phyloP scores from a whole-genome alignment of 345 rosid species.

The Moringa oleifera region DNA sequence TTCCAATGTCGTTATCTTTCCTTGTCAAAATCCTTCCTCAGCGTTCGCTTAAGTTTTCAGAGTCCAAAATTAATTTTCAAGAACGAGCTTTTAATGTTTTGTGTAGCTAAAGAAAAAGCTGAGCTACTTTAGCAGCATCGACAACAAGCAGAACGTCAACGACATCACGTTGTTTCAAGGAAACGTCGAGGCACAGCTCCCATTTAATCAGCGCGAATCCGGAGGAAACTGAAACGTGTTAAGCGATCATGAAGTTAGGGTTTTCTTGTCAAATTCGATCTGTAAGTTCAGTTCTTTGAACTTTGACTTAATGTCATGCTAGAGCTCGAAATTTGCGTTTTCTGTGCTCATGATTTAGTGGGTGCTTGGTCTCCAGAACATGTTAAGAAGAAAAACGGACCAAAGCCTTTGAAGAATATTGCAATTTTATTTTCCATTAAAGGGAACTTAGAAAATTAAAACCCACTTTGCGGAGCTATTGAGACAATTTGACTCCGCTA shows the following conservation, averaged over 20 bases:
- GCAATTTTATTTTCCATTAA: neutral
- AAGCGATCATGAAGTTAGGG: constrained; percentile 33
- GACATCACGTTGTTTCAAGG: no score
- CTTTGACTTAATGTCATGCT: neutral
- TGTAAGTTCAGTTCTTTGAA: constrained; percentile 26
- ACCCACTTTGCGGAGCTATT: no score
- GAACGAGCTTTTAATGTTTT: no score
- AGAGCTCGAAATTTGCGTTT: neutral
- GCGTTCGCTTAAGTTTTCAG: no score
- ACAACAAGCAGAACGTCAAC: no score
- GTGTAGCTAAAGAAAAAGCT: no score
- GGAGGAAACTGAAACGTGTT: neutral
- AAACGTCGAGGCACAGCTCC: no score
- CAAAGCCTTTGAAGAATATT: neutral
- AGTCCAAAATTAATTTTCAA: no score
- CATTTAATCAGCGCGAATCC: neutral
- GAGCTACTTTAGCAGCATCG: no score
- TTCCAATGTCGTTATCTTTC: no score
- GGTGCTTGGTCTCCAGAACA: neutral
- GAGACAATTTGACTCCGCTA: no score
- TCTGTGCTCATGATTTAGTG: neutral
- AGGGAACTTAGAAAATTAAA: neutral
- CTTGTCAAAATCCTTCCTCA: no score
- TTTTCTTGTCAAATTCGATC: constrained; percentile 26
- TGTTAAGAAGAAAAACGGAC: neutral